Base-by-base conservation (phyloP, 345 rosid species). In the Lumnitzera racemosa region DNA sequence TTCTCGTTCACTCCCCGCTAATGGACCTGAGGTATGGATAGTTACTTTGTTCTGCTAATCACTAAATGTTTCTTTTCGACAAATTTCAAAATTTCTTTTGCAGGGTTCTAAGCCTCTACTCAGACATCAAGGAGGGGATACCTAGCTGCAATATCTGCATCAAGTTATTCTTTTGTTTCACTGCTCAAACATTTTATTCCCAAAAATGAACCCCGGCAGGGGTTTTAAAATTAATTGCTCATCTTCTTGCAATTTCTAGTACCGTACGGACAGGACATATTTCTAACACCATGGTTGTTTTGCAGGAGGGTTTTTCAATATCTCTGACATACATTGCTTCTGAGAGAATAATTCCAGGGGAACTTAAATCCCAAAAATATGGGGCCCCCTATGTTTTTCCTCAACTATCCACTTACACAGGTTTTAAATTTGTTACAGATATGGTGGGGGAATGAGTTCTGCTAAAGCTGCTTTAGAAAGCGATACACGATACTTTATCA, bases 371-470 rank as follows among this genome's bases (percentile, higher is more conserved):
- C 5, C 53, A 8, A 16, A 16, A 24, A 46, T 11, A 63, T 69
- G 3, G n/a, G 31, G 27, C 17, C 15, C 11, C 15, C n/a, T 66
- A n/a, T 31, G 14, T 8, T 36, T 29, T n/a, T 12, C 16, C 49
- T 51, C 51, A 12, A 55, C 17, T 15, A 46, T 12, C 64, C 51
- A 54, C 14, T 24, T n/a, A n/a, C 51, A 27, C 56, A 15, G 11
- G 20, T 7, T 50, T 31, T n/a, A 11, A 11, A 7, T 69, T 47
- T 52, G 20, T 24, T 57, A 61, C 78, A 94, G 99, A 64, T 94
- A 94, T 11, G 99, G 99, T 72, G 97, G 99, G 61, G 97, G 99
- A 52, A 88, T 94, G 97, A 94, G 95, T 73, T 90, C 99, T 50
- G 97, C 99, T 16, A 94, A 94, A 80, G 87, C 99, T 17, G 96